Base-by-base conservation (phyloP, 1,284 basidiomycete genomes). In the Fomitopsis schrenkii region DNA sequence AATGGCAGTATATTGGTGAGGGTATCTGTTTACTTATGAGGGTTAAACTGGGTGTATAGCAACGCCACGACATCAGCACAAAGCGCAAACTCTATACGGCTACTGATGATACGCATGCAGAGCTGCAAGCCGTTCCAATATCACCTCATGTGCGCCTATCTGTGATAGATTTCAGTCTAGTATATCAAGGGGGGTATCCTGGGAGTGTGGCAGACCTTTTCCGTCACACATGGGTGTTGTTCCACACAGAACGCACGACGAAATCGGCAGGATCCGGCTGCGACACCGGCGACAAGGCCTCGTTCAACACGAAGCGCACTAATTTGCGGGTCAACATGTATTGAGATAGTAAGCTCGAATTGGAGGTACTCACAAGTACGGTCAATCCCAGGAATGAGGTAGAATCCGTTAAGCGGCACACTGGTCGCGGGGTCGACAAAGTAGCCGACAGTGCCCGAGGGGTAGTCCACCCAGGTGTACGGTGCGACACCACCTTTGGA, bases 401-500 rank as follows among this genome's bases (percentile, higher is more conserved):
- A 84, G 67, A 83, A 85, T 3, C 81, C 83, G 63, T 85, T 85
- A 8, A 74, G 72, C 0, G 80, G 79, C 12, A 72, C 40, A 0
- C 75, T 75, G 0, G 79, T 82, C 10, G 61, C 60, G 28, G 63
- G 67, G 61, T 85, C 83, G 38, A 80, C 72, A 67, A 86, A 87
- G 56, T 79, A 75, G 1, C 85, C 85, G 2, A 85, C 71, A 0
- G 81, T 84, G 17, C 80, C 80, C 0, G 75, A 71, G 0, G 83
- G 83, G 68, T 86, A 84, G 59, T 86, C 83, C 3, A 87, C 69
- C 82, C 82, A 87, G 2, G 84, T 79, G 80, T 81, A 86, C 5
- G 79, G 76, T 0, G 81, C 83, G 5, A 86, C 84, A 2, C 82
- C 83, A 7, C 81, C 80, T 56, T 73, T 71, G 3, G 82, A 82